Conservation (phyloP, 371 early-diverging fungal species). For the Apophysomyces sp. region DNA sequence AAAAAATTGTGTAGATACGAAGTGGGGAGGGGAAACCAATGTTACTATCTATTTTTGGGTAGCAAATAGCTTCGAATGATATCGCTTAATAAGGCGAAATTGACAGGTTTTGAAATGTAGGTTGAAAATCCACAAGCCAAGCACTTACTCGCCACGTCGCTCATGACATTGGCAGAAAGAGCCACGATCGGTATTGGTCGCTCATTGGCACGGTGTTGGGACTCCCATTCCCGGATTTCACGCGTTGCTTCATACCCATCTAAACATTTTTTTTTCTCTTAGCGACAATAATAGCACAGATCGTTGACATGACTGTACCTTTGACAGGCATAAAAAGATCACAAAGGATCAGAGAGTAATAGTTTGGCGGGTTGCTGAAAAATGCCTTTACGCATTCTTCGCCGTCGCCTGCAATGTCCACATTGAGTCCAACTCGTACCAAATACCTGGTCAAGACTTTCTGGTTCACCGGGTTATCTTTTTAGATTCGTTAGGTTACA, state of each 20-base stretch:
- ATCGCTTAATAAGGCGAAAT: slow-evolving; percentile 61
- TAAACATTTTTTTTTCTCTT: slow-evolving; percentile 13
- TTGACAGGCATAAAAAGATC: slow-evolving; percentile 69
- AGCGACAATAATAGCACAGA: not conserved
- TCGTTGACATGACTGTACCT: slow-evolving; percentile 29
- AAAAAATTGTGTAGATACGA: not conserved
- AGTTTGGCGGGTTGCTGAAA: slow-evolving; percentile 35
- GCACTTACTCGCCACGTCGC: slow-evolving; percentile 58
- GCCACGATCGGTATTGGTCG: slow-evolving; percentile 59
- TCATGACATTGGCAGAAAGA: slow-evolving; percentile 68
- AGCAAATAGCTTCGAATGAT: slow-evolving; percentile 50
- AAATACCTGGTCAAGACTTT: slow-evolving; percentile 58
- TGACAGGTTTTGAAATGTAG: slow-evolving; percentile 67
- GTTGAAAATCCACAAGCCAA: slow-evolving; percentile 56
- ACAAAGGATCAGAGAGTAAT: slow-evolving; percentile 57
- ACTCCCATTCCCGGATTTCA: slow-evolving; percentile 61
- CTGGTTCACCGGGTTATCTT: slow-evolving; percentile 63
- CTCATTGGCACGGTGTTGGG: slow-evolving; percentile 29
- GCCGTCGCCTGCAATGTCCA: slow-evolving; percentile 58
- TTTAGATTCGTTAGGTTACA: not conserved
- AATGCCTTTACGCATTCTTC: slow-evolving; percentile 54
- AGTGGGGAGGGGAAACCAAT: not conserved
- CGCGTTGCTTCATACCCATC: slow-evolving; percentile 65
- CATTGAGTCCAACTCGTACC: slow-evolving; percentile 46
- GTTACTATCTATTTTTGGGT: not conserved